Base-by-base conservation (phyloP, 305 asterid species). In the Fraxinus greggii region DNA sequence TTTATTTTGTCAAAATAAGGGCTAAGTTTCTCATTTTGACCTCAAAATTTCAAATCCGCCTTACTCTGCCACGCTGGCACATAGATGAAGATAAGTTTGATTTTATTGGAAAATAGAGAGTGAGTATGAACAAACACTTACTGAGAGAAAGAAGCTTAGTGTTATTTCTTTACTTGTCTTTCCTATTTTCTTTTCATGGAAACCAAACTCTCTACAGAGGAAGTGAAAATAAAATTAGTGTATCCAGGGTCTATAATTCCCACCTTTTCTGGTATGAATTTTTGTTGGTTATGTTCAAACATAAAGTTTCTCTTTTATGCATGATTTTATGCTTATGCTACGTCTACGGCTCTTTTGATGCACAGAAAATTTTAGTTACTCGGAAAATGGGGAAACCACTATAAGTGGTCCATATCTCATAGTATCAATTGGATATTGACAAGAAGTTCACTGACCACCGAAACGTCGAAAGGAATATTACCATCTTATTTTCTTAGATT, bases 341-440 rank as follows among this genome's bases (percentile, higher is more conserved):
- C 72, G 32, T 76, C 31, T 77, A 9, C 29, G 15, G 12, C 32
- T 59, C 65, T 77, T 61, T 13, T 72, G 72, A 54, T 80, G 72
- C 33, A 33, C 78, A 15, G 26, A 67, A 23, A 85, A 72, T 72
- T 72, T 19, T 72, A 72, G 45, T 56, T 54, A 13, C 63, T 24
- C 38, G 72, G 82, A 70, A 33, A 79, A 69, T 38, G 33, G 36
- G 48, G 63, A 36, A 23, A 79, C 85, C 81, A 59, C 33, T 77
- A 26, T 17, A 56, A 24, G 67, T 78, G 26, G 28, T 78, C 8
- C 42, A 38, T 38, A 76, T 38, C 31, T 83, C 77, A 3, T 75
- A 59, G 59, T 42, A 76, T 33, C 19, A 24, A 72, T 38, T 72
- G 51, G 51, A 45, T n/a, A 59, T 17, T 35, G 42, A 24, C 61